Evolutionary conservation across 148 eudicot species (phyloP).

Genomic region (Cornus kousa): DNA sequence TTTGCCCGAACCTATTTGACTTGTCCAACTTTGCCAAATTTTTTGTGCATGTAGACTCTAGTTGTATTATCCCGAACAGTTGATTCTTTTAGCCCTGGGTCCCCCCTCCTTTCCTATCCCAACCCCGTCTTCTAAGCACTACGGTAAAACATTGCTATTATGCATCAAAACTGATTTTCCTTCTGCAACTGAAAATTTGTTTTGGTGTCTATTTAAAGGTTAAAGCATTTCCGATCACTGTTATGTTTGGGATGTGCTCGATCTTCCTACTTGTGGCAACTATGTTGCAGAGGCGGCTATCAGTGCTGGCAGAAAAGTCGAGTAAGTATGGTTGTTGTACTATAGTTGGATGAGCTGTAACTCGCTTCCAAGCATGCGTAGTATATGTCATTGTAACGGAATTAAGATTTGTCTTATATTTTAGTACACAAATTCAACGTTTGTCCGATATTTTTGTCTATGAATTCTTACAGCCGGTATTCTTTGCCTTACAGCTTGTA

Average conservation of each 20-base stretch:
- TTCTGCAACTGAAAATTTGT: not conserved
- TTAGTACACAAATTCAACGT: not conserved
- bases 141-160: not conserved
- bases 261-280: constrained; percentile 73
- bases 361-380: not conserved
- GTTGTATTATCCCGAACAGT: not conserved
- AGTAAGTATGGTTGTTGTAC: constrained; percentile 40
- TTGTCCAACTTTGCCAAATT: not conserved
- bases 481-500: not conserved
- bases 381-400: not conserved
- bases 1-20: too few relatives aligned
- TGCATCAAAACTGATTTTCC: not conserved
- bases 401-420: not conserved
- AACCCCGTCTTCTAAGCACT: not conserved
- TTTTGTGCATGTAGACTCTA: not conserved
- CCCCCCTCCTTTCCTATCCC: not conserved
- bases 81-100: not conserved
- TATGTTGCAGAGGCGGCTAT: constrained; percentile 73
- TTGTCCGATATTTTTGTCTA: not conserved
- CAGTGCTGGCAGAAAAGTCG: constrained; percentile 50
- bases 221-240: constrained; percentile 75
- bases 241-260: constrained; percentile 94
- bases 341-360: not conserved
- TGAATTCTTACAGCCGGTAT: not conserved
- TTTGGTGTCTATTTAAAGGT: constrained; percentile 44